Percentiles rank a stretch among this genome's conserved stretches.
Evolutionary conservation across 2,329 filamentous ascomycete genomes (phyloP).

Genomic region (Aspergillus sp.): DNA sequence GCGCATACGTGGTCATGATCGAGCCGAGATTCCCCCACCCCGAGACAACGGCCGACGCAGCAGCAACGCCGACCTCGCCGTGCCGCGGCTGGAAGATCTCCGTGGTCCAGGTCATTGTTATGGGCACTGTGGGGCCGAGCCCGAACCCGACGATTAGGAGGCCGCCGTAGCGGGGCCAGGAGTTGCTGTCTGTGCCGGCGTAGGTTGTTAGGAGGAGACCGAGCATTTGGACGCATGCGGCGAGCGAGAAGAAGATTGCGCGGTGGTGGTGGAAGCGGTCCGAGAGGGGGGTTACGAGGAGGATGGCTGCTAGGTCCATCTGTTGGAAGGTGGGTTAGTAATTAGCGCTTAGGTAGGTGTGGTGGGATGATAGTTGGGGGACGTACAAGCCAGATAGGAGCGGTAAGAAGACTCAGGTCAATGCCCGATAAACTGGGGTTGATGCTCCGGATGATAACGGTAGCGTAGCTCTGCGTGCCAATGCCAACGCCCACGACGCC

Average conservation of each 20-base stretch:
- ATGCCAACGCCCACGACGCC: constrained; percentile 91
- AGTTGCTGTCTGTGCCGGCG: constrained; percentile 58
- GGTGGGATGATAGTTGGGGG: not conserved
- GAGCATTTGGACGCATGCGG: constrained; percentile 74
- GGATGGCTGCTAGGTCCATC: constrained; percentile 86
- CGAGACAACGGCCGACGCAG: constrained; percentile 80
- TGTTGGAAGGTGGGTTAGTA: constrained; percentile 32
- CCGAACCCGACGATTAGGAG: constrained; percentile 90
- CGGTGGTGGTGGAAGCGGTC: constrained; percentile 82
- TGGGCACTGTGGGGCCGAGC: constrained; percentile 84
- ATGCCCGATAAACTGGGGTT: constrained; percentile 71
- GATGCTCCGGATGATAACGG: constrained; percentile 79
- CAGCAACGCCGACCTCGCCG: constrained; percentile 85
- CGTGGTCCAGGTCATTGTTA: constrained; percentile 91
- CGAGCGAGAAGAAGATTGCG: constrained; percentile 76
- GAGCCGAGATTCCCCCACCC: constrained; percentile 84
- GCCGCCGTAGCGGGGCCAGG: constrained; percentile 84
- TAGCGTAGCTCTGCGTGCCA: constrained; percentile 83
- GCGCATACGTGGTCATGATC: constrained; percentile 82
- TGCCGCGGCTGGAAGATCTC: constrained; percentile 89
- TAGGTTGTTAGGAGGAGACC: constrained; percentile 79
- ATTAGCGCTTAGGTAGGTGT: not conserved
- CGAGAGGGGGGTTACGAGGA: constrained; percentile 79
- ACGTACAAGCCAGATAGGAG: constrained; percentile 87
- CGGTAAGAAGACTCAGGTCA: constrained; percentile 77